These are phyloP conservation scores for Penicillium sp. DNA, from an alignment of 2,329 filamentous ascomycete genomes.

Conservation along the genomic window DNA sequence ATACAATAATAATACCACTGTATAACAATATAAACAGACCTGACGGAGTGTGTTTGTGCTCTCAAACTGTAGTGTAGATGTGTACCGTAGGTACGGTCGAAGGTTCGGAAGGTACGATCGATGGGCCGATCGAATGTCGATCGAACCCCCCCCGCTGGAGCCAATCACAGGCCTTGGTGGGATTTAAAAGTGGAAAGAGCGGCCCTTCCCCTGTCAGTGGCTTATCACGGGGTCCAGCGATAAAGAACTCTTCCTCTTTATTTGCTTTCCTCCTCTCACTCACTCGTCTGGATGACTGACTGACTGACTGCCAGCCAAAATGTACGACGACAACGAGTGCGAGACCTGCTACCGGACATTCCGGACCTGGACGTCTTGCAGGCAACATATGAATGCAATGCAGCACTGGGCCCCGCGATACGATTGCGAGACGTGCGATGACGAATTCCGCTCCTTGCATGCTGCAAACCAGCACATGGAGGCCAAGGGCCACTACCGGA, in stretches of 20 bases:
- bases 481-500: conserved; percentile 21
- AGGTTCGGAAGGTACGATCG: too few species aligned
- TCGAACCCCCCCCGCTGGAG: too few species aligned
- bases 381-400: conserved; percentile 22
- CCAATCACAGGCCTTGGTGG: background rate
- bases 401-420: conserved; percentile 19
- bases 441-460: conserved; percentile 20
- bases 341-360: conserved; percentile 22
- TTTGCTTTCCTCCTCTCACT: background rate
- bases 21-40: background rate
- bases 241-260: background rate
- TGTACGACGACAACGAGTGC: conserved; percentile 14
- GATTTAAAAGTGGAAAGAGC: background rate
- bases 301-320: background rate
- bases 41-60: background rate
- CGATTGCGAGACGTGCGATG: conserved; percentile 29
- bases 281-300: background rate
- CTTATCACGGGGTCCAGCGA: too few species aligned
- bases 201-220: background rate
- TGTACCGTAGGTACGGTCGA: too few species aligned
- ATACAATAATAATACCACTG: conserved; percentile 45
- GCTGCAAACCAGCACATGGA: conserved; percentile 30
- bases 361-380: conserved; percentile 7
- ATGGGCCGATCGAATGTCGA: too few species aligned
- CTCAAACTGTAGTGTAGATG: too few species aligned